Base-by-base conservation (phyloP, 2,329 filamentous ascomycete species). In the Epichloe hybrida region DNA sequence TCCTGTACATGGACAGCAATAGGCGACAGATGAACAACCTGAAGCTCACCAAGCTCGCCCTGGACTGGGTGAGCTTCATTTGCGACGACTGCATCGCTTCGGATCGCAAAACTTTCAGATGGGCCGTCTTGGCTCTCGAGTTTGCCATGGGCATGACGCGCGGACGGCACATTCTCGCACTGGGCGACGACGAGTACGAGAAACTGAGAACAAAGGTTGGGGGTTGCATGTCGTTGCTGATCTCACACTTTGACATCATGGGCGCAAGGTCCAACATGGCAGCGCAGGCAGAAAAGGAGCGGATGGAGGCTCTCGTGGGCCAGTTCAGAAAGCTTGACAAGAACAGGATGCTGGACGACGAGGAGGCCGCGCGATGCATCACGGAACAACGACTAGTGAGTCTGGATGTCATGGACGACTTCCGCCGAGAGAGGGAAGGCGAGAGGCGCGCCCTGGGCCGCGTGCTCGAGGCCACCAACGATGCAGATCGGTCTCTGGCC, bases 181-280 rank as follows among this genome's bases (percentile, higher is more conserved):
- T 98, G 53, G 88, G 84, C 40, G 88, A 95, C 52, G 80, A 85
- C 40, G 91, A 98, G 62, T 98, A 95, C 64, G 79, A 83, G 5
- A 82, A 77, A 55, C 73, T 98, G 55, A 80, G 91, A 43, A 76
- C 81, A 52, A 97, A 96, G 66, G 93, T 98, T 5, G 89, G 89
- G 8, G 91, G 91, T 0, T 98, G 93, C 66, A 98, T 98, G 93
- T 90, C 88, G 20, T 77, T 98, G 23, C 75, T 98, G 46, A 97
- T 98, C 58, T 96, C 90, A 9, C 93, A 98, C 67, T 98, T 98
- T 61, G 93, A 98, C 66, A 97, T 98, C 67, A 95, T 98, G 86
- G 93, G 93, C 23, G 93, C 93, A 27, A 82, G 91, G 61, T 95
- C 90, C 6, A 96, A 84, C 41, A 76, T 96, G 55, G 93, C 93